A percentile compares a stretch with the other conserved stretches of the same genome.
Evolutionary conservation across 805 yeast species (phyloP).

Genomic region (Suhomyces tanzawaensis): DNA sequence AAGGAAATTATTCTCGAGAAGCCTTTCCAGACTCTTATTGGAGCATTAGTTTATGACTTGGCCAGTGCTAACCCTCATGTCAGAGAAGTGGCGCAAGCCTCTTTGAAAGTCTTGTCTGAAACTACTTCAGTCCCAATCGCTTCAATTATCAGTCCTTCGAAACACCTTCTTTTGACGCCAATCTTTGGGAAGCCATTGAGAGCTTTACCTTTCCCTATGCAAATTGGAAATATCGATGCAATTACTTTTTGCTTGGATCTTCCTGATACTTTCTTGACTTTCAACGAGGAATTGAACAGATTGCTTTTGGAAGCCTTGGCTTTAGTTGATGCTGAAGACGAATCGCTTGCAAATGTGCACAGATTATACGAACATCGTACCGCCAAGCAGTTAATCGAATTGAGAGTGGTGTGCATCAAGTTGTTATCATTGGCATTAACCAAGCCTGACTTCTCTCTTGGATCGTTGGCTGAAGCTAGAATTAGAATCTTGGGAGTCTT

Average conservation of each 20-base stretch:
- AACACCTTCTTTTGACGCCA: slow-evolving; percentile 80
- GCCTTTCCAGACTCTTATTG: slow-evolving; percentile 75
- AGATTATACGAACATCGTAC: slow-evolving; percentile 84
- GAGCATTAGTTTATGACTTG: slow-evolving; percentile 88
- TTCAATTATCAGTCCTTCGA: slow-evolving; percentile 77
- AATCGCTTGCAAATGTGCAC: slow-evolving; percentile 84
- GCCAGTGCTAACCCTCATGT: slow-evolving; percentile 85
- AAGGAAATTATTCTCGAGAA: slow-evolving; percentile 64
- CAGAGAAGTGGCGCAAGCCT: slow-evolving; percentile 74
- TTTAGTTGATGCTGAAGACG: slow-evolving; percentile 96
- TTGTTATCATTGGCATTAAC: slow-evolving; percentile 79
- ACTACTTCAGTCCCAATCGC: slow-evolving; percentile 69
- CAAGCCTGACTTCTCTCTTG: slow-evolving; percentile 76
- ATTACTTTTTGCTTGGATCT: slow-evolving; percentile 85
- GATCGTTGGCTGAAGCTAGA: slow-evolving; percentile 74
- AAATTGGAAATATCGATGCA: slow-evolving; percentile 96
- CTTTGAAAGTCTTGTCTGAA: slow-evolving; percentile 65
- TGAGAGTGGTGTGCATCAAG: slow-evolving; percentile 87
- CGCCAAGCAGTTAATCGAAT: slow-evolving; percentile 79
- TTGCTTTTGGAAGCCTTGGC: slow-evolving; percentile 88
- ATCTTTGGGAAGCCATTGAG: slow-evolving; percentile 95
- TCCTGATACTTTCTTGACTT: slow-evolving; percentile 76
- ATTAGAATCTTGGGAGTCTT: slow-evolving; percentile 88
- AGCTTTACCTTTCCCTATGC: slow-evolving; percentile 98
- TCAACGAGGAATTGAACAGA: slow-evolving; percentile 85